phyloP scores from a whole-genome alignment of 306 rosid genomes.

The Acacia melanoxylon region DNA sequence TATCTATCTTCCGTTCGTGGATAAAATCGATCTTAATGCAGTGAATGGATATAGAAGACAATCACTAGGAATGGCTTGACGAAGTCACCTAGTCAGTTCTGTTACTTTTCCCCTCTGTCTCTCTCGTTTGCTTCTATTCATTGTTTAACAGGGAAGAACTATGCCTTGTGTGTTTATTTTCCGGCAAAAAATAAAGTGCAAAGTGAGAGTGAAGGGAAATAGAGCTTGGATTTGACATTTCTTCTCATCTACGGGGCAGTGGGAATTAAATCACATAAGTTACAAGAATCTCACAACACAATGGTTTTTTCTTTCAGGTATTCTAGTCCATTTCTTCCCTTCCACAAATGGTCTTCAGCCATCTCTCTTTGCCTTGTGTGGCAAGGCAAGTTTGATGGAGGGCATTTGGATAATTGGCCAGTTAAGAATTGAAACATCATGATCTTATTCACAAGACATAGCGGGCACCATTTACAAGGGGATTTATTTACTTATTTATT shows the following conservation, averaged over 20 bases:
- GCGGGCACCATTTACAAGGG: conserved; percentile 23
- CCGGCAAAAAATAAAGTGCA: not conserved
- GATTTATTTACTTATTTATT: conserved; percentile 1
- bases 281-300: not conserved
- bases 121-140: not conserved
- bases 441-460: conserved; percentile 23
- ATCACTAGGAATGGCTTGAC: not conserved
- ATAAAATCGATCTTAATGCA: not conserved
- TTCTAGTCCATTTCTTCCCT: not conserved
- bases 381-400: not conserved
- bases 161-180: not conserved
- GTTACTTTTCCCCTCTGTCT: not conserved
- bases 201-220: not conserved
- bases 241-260: not conserved
- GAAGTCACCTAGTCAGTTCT: not conserved
- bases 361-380: not conserved
- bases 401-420: not conserved
- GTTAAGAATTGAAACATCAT: conserved; percentile 1
- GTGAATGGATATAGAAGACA: not conserved
- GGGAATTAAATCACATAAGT: not conserved
- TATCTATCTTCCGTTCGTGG: not conserved
- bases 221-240: not conserved
- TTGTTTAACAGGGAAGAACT: not conserved
- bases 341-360: not conserved
- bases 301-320: not conserved